Percentiles rank a stretch among this genome's conserved stretches.
These are phyloP conservation scores for Geoglossum cookeanum DNA, from an alignment of 2,329 filamentous ascomycete species.

Conservation along the genomic window DNA sequence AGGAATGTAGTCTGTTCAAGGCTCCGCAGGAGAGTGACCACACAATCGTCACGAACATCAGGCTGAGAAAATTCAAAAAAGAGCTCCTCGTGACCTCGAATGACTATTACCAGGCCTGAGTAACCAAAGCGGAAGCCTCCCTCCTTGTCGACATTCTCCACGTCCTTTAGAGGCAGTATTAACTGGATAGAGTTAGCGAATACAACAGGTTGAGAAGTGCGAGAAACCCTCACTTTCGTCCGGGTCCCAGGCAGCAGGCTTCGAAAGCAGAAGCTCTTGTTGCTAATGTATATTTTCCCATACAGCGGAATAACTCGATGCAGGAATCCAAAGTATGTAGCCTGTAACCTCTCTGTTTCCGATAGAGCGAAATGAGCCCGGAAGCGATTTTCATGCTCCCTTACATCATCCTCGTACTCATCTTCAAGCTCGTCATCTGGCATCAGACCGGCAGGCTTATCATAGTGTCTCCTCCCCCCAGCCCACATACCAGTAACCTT, in stretches of 20 bases:
- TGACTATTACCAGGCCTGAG: constrained; percentile 77
- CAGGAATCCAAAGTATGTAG: constrained; percentile 85
- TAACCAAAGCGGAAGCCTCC: constrained; percentile 89
- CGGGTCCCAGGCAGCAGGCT: constrained; percentile 75
- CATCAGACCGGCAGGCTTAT: constrained; percentile 45
- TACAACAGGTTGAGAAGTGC: neutral
- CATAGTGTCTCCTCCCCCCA: constrained; percentile 77
- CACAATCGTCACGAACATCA: constrained; percentile 74
- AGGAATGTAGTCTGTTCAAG: constrained; percentile 56
- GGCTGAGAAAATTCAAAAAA: constrained; percentile 81
- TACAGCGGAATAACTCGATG: constrained; percentile 79
- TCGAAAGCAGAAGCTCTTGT: constrained; percentile 76
- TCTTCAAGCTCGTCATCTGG: constrained; percentile 44
- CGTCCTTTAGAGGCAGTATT: constrained; percentile 74
- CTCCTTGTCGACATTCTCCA: constrained; percentile 86
- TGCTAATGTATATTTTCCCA: constrained; percentile 89
- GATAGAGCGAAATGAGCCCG: constrained; percentile 82
- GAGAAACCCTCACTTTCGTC: constrained; percentile 39
- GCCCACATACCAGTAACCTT: constrained; percentile 97
- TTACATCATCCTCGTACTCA: constrained; percentile 35
- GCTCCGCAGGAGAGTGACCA: constrained; percentile 57
- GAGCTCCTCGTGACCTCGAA: constrained; percentile 82
- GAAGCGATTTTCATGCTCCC: constrained; percentile 47
- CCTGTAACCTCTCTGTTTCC: constrained; percentile 60
- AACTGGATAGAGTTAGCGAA: constrained; percentile 19